These are phyloP conservation scores for Coniochaeta sp. DNA, from an alignment of 2,329 filamentous ascomycete genomes.

Conservation along the genomic window DNA sequence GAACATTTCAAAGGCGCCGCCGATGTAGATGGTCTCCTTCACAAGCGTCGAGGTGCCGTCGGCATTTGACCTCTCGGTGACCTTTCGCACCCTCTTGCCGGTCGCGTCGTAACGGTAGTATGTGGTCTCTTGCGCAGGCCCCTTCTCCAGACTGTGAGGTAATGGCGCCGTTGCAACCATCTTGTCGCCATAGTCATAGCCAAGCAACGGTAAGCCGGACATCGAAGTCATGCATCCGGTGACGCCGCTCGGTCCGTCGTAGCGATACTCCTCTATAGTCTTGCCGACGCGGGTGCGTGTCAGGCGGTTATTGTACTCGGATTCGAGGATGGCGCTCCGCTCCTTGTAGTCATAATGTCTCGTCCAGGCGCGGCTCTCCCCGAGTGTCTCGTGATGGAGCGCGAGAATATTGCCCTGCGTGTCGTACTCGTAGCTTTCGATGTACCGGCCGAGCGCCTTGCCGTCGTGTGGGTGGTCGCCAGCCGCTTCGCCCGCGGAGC, in stretches of 20 bases:
- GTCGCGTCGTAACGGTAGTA: conserved; percentile 17
- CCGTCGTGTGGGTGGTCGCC: not conserved
- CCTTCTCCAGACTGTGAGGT: not conserved
- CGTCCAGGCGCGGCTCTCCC: conserved; percentile 10
- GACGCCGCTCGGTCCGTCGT: not conserved
- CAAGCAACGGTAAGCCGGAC: not conserved
- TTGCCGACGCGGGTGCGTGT: not conserved
- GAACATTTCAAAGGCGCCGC: conserved; percentile 8
- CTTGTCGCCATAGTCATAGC: not conserved
- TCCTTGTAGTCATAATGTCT: conserved; percentile 10
- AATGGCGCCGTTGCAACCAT: not conserved
- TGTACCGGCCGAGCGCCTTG: conserved; percentile 5
- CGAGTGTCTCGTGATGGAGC: conserved; percentile 11
- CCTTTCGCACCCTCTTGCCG: conserved; percentile 17
- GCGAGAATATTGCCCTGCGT: conserved; percentile 10
- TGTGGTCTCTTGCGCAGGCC: conserved; percentile 12
- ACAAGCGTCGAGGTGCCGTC: not conserved
- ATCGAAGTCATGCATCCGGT: not conserved
- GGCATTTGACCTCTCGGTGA: conserved; percentile 8
- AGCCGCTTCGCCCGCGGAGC: not conserved
- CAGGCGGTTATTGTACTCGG: conserved; percentile 8
- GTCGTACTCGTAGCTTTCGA: conserved; percentile 13
- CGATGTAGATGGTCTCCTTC: conserved; percentile 9
- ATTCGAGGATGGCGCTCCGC: conserved; percentile 2
- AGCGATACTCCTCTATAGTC: not conserved